Base-by-base conservation (phyloP, 2,329 filamentous ascomycete species). In the Fusarium sp. region DNA sequence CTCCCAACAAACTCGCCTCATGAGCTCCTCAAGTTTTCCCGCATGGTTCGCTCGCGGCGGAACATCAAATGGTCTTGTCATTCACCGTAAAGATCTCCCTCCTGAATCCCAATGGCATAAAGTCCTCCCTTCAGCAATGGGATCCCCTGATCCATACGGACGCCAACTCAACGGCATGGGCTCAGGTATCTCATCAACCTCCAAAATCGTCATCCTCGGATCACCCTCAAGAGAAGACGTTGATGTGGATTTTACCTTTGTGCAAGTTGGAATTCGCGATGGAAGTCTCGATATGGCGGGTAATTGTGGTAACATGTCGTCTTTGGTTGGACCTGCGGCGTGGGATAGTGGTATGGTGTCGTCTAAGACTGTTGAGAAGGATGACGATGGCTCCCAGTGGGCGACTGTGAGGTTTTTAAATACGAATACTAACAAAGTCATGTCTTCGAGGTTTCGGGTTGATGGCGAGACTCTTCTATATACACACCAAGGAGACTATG, bases 301-400 rank as follows among this genome's bases (percentile, higher is more conserved):
- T 24, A 93, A 93, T 71, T 93, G 91, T 75, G 91, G 91, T n/a
- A 93, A 93, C 76, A 91, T 93, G 89, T 88, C 84, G 8, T 84
- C 86, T 39, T 85, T 88, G 0, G 85, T 93, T 44, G 92, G 91
- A 0, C 91, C 91, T 0, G 71, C 73, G 42, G 74, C 74, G 5
- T 79, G 77, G 75, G 78, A 80, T 49, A 66, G 71, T 62, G 77
- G 76, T 13, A 54, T 80, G 56, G 52, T 78, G 8, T 37, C 55
- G 15, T 53, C 57, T 2, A 64, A 64, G 11, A 33, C 41, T 9
- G 57, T 68, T 13, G 63, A 76, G 47, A 29, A 31, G 26, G 76
- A 73, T 16, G 58, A 54, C 1, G 55, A 71, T 21, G 77, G 76
- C 5, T 74, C 77, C 21, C 74, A 73, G 12, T 76, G 77, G 59